Evolutionary conservation across 805 yeast species (phyloP).

Genomic region (Metschnikowia santaceciliae): DNA sequence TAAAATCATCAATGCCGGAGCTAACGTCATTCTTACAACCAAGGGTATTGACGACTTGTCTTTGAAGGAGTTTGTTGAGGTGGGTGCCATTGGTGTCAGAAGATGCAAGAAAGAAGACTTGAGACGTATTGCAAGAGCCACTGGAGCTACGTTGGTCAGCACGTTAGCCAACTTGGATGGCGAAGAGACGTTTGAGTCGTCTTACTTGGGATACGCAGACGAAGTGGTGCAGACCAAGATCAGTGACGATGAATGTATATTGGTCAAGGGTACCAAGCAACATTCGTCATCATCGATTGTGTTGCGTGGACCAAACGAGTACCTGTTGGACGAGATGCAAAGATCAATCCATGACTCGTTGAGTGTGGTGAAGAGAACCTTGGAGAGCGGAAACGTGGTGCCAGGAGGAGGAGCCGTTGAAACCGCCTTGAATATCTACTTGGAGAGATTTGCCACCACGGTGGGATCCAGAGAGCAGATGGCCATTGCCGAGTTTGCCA

Average conservation of each 20-base stretch:
- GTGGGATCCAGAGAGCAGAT: slow-evolving; percentile 96
- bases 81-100: slow-evolving; percentile 92
- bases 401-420: slow-evolving; percentile 99
- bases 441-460: slow-evolving; percentile 96
- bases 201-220: slow-evolving; percentile 84
- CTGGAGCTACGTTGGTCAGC: slow-evolving; percentile 89
- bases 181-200: slow-evolving; percentile 84
- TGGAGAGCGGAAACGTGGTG: slow-evolving; percentile 90
- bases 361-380: slow-evolving; percentile 90
- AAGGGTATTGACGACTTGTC: slow-evolving; percentile 94
- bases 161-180: slow-evolving; percentile 93
- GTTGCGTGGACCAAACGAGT: slow-evolving; percentile 93
- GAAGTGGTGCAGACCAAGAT: slow-evolving; percentile 86
- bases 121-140: slow-evolving; percentile 94
- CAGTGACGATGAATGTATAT: slow-evolving; percentile 95
- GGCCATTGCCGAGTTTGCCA: slow-evolving; percentile 97
- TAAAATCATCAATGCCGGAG: slow-evolving; percentile 82
- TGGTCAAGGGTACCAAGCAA: slow-evolving; percentile 83
- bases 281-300: slow-evolving; percentile 90
- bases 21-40: slow-evolving; percentile 88
- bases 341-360: slow-evolving; percentile 93
- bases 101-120: slow-evolving; percentile 96
- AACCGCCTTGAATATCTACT: slow-evolving; percentile 87
- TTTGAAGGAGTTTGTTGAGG: slow-evolving; percentile 85
- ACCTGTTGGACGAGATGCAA: slow-evolving; percentile 96